phyloP scores from a whole-genome alignment of 805 yeast species.

The Candida dajiaensis region DNA sequence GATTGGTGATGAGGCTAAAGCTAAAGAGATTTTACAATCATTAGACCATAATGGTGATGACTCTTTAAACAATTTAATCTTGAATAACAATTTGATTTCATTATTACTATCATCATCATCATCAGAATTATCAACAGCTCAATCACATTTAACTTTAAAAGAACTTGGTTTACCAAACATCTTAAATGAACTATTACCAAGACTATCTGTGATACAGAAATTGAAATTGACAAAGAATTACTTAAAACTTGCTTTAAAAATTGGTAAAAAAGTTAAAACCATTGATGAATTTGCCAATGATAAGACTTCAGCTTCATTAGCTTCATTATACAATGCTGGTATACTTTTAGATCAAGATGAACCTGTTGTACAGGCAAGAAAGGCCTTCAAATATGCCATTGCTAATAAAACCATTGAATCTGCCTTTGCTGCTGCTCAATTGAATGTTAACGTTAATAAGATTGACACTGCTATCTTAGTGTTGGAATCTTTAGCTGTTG shows the following conservation, averaged over 20 bases:
- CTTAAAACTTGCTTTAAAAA: constrained; percentile 12
- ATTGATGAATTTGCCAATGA: constrained; percentile 4
- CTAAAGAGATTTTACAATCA: constrained; percentile 31
- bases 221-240: constrained; percentile 17
- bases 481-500: constrained; percentile 28
- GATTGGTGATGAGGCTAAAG: constrained; percentile 29
- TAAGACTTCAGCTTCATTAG: constrained; percentile 11
- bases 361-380: constrained; percentile 23
- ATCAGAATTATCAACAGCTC: not conserved
- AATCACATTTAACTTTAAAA: constrained; percentile 24
- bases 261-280: constrained; percentile 15
- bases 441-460: constrained; percentile 26
- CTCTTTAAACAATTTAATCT: constrained; percentile 25
- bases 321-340: constrained; percentile 11
- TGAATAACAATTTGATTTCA: constrained; percentile 25
- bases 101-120: constrained; percentile 1
- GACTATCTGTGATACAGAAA: constrained; percentile 20
- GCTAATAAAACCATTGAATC: constrained; percentile 26
- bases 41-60: constrained; percentile 24
- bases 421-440: constrained; percentile 30
- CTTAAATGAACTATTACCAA: constrained; percentile 13
- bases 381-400: constrained; percentile 29
- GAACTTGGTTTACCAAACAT: constrained; percentile 27
- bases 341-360: constrained; percentile 12
- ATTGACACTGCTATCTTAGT: constrained; percentile 29